phyloP scores from a whole-genome alignment of 139 green algal species.

The Diplosphaera chodatii region DNA sequence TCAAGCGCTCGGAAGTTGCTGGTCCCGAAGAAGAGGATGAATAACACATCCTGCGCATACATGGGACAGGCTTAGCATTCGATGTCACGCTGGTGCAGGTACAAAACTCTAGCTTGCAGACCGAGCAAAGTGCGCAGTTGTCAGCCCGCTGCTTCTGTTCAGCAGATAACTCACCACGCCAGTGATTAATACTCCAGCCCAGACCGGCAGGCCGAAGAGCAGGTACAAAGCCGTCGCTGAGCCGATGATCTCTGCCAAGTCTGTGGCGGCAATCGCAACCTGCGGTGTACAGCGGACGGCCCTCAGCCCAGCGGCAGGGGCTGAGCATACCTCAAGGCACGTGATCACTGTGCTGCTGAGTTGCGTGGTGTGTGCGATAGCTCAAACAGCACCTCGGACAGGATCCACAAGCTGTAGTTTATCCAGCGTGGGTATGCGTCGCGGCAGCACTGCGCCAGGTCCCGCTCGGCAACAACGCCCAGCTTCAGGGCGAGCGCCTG shows the following conservation, averaged over 20 bases:
- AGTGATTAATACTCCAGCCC: slow-evolving; percentile 42
- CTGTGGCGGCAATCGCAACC: slow-evolving; percentile 54
- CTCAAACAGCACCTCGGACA: slow-evolving; percentile 31
- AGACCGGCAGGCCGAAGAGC: slow-evolving; percentile 37
- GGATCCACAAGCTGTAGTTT: slow-evolving; percentile 40
- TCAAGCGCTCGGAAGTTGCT: slow-evolving; percentile 38
- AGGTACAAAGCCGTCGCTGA: slow-evolving; percentile 40
- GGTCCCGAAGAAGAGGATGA: slow-evolving; percentile 21
- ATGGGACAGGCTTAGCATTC: too few species aligned
- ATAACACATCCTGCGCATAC: slow-evolving; percentile 14
- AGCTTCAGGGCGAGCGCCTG: slow-evolving; percentile 41
- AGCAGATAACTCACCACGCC: slow-evolving; percentile 20
- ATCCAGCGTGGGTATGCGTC: slow-evolving; percentile 39
- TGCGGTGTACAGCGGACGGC: neutral
- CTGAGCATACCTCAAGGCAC: too few species aligned
- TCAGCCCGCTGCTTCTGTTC: too few species aligned
- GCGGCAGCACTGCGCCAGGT: slow-evolving; percentile 51
- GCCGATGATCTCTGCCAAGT: slow-evolving; percentile 53
- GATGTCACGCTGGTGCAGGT: too few species aligned
- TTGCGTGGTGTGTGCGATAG: too few species aligned
- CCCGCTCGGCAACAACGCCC: slow-evolving; percentile 36
- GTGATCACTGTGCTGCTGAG: too few species aligned
- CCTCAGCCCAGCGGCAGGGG: too few species aligned
- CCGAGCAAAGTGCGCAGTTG: too few species aligned
- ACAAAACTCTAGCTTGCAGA: too few species aligned